Conservation (phyloP, 192 early-diverging fungal species). For the Diversispora epigaea region DNA sequence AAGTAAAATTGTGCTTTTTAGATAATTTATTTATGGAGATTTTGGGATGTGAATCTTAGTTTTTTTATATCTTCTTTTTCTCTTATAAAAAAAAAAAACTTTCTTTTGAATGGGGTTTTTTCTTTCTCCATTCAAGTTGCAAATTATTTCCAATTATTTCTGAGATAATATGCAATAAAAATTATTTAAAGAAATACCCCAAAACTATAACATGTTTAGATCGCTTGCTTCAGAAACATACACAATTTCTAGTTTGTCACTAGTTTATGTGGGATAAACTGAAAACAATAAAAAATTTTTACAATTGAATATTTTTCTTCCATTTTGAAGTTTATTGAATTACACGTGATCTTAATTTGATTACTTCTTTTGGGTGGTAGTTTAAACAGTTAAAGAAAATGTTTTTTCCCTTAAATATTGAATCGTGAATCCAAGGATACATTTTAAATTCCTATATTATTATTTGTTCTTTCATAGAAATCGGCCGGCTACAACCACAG, state of each 20-base stretch:
- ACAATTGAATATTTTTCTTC: background rate
- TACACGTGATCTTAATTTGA: slow-evolving; percentile 7
- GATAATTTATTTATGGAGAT: background rate
- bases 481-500: slow-evolving; percentile 3
- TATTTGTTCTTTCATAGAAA: slow-evolving; percentile 1
- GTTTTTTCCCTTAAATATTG: background rate
- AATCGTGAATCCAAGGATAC: background rate
- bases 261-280: background rate
- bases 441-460: background rate
- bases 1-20: slow-evolving; percentile 29
- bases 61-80: background rate
- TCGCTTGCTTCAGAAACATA: background rate
- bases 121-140: background rate
- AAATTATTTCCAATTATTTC: background rate
- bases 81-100: background rate
- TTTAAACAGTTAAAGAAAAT: background rate
- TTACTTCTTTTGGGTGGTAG: background rate
- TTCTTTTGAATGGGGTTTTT: background rate
- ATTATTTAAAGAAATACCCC: background rate
- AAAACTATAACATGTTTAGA: background rate
- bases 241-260: background rate
- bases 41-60: background rate
- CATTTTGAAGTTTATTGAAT: background rate
- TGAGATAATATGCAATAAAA: background rate
- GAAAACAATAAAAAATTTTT: background rate